Conservation (phyloP, 768 basidiomycete species). For the Serendipita vermifera region DNA sequence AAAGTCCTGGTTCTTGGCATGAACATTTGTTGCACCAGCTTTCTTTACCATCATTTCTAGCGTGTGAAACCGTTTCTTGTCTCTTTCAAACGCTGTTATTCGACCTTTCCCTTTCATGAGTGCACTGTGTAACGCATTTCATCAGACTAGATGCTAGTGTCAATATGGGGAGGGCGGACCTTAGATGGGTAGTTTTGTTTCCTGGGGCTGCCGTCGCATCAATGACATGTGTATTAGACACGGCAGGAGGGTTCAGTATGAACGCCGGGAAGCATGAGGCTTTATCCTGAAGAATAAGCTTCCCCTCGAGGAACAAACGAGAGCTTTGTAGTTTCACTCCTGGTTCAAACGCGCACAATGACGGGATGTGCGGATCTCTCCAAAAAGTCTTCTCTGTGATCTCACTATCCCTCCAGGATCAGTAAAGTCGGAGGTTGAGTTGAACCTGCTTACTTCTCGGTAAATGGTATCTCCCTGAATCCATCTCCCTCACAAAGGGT, state of each 20-base stretch:
- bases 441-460: no score
- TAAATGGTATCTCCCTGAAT: no score
- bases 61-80: conserved; percentile 67
- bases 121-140: conserved; percentile 29
- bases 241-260: conserved; percentile 61
- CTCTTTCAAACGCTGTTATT: conserved; percentile 79
- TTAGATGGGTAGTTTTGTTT: conserved; percentile 94
- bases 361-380: conserved; percentile 66
- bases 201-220: conserved; percentile 96
- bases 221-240: conserved; percentile 47
- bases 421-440: not conserved
- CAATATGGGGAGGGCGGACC: conserved; percentile 33
- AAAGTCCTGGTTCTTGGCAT: conserved; percentile 70
- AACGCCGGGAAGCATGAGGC: conserved; percentile 93
- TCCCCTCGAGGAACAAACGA: conserved; percentile 58
- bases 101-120: conserved; percentile 4
- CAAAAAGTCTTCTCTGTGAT: conserved; percentile 41
- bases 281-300: conserved; percentile 90
- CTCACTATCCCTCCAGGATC: not conserved
- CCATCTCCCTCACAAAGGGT: no score
- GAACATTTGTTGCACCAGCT: conserved; percentile 72
- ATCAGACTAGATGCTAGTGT: not conserved
- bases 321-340: conserved; percentile 49
- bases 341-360: conserved; percentile 69
- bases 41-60: conserved; percentile 75